phyloP scores from a whole-genome alignment of 257 asterid species.

The Osmanthus fragrans region DNA sequence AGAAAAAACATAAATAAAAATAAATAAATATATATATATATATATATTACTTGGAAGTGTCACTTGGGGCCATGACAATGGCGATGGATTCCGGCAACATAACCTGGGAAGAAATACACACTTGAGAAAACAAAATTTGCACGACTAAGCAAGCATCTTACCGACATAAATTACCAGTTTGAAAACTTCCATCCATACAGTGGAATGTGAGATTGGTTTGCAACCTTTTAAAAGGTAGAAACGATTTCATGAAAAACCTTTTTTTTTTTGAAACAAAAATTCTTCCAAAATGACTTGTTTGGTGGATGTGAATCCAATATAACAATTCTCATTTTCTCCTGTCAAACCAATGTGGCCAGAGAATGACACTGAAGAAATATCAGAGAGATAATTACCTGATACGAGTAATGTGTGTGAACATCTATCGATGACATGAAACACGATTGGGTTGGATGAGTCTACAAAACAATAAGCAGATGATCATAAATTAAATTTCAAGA shows the following conservation, averaged over 20 bases:
- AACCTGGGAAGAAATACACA: slow-evolving; percentile 44
- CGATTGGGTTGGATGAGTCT: slow-evolving; percentile 98
- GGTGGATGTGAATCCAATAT: neutral
- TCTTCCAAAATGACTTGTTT: neutral
- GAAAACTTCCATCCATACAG: neutral
- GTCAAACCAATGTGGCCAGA: slow-evolving; percentile 3
- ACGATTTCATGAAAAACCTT: neutral
- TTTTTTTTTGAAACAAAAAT: neutral
- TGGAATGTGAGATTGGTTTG: neutral
- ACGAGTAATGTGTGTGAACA: slow-evolving; percentile 92
- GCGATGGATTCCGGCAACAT: slow-evolving; percentile 97
- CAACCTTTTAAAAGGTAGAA: neutral
- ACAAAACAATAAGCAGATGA: slow-evolving; percentile 37
- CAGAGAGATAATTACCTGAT: slow-evolving; percentile 60
- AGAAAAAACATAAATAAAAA: neutral
- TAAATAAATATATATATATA: no score
- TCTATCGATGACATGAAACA: slow-evolving; percentile 98
- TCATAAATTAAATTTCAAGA: slow-evolving; percentile 21
- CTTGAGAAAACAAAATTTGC: no score
- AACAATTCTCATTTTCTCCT: neutral
- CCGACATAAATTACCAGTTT: neutral
- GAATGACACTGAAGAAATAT: slow-evolving; percentile 11
- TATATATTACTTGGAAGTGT: slow-evolving; percentile 67
- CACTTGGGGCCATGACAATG: slow-evolving; percentile 96
- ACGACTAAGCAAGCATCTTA: neutral